A percentile compares a stretch with the other conserved stretches of the same genome.
phyloP scores from a whole-genome alignment of 371 early-diverging fungal genomes.

The Smittium culicis region DNA sequence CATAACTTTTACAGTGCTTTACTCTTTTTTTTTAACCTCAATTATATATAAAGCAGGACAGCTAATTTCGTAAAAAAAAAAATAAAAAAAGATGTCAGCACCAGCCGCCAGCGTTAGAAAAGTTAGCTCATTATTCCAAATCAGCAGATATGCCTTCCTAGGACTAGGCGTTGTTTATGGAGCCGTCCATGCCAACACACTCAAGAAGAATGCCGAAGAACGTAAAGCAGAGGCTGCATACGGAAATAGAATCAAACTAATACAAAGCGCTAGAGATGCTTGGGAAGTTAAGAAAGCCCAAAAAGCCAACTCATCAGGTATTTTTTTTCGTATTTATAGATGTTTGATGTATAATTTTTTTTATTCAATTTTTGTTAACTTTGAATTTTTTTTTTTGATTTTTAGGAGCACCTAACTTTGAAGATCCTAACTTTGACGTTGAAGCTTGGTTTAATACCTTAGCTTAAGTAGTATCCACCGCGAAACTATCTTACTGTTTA shows the following conservation, averaged over 20 bases:
- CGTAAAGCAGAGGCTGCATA: constrained; percentile 43
- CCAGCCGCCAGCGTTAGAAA: constrained; percentile 3
- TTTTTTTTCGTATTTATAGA: not conserved
- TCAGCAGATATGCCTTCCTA: constrained; percentile 49
- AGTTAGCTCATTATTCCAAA: constrained; percentile 6
- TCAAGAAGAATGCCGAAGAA: constrained; percentile 43
- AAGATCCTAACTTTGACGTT: constrained; percentile 30
- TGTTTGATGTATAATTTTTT: not conserved
- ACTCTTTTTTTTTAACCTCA: no score
- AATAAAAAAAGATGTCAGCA: constrained; percentile 3
- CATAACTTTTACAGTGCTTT: no score
- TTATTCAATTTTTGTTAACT: not conserved
- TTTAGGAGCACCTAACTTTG: constrained; percentile 21
- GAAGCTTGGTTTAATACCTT: no score
- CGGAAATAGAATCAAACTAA: constrained; percentile 49
- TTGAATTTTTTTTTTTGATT: not conserved
- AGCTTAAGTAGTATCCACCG: no score
- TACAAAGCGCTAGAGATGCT: constrained; percentile 53
- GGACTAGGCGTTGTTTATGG: constrained; percentile 58
- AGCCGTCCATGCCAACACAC: constrained; percentile 45
- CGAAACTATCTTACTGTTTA: no score
- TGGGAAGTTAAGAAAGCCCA: constrained; percentile 43
- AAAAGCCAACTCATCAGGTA: not conserved
- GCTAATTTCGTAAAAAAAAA: not conserved
- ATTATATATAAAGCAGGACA: no score